phyloP scores from a whole-genome alignment of 2,329 filamentous ascomycete species.

The Neofusicoccum sp. region DNA sequence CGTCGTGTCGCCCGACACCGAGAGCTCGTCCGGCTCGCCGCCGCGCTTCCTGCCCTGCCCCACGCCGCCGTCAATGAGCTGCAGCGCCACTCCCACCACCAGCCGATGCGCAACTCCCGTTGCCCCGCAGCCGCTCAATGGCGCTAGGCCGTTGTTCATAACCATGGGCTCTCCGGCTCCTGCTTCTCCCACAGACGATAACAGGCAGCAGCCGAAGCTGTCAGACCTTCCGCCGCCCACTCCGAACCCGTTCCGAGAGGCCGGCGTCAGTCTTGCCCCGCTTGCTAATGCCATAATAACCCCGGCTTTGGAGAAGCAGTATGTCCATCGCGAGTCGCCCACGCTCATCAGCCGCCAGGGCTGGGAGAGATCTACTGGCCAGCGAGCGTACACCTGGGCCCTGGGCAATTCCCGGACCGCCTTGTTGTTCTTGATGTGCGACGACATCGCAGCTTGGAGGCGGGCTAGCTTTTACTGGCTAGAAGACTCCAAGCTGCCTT shows the following conservation, averaged over 20 bases:
- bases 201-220: neutral
- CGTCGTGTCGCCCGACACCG: conserved; percentile 28
- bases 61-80: conserved; percentile 15
- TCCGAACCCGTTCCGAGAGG: conserved; percentile 36
- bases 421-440: conserved; percentile 38
- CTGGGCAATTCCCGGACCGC: conserved; percentile 39
- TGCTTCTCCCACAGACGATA: neutral
- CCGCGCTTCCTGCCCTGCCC: conserved; percentile 15
- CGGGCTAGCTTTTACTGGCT: conserved; percentile 37
- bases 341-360: conserved; percentile 35
- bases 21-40: conserved; percentile 18
- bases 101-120: conserved; percentile 36
- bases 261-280: conserved; percentile 26
- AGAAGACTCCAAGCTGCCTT: conserved; percentile 38
- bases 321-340: conserved; percentile 37
- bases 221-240: conserved; percentile 1
- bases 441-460: conserved; percentile 39
- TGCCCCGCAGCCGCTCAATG: conserved; percentile 15
- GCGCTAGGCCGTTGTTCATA: conserved; percentile 6
- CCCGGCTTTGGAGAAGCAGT: conserved; percentile 31
- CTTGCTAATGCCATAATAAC: conserved; percentile 39
- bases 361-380: conserved; percentile 33
- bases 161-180: conserved; percentile 11
- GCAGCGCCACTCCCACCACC: conserved; percentile 30
- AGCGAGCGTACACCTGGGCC: conserved; percentile 42